Base-by-base conservation (phyloP, 495 filamentous ascomycete genomes). In the Glutinoglossum americanum region DNA sequence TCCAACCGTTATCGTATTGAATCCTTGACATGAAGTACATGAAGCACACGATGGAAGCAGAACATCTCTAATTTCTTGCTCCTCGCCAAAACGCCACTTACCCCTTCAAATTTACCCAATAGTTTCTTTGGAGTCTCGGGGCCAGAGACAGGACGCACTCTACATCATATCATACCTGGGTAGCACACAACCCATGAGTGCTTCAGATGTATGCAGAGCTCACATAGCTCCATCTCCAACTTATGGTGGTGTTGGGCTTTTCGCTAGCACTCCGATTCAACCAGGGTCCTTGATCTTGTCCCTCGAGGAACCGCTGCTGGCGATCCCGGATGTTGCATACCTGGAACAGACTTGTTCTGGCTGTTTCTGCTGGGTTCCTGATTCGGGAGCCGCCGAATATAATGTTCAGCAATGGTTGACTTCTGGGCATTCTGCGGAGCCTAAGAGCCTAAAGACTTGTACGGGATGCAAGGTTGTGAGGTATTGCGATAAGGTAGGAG, bases 401-500 rank as follows among this genome's bases (percentile, higher is more conserved):
- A 41, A 11, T 41, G 37, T 41, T 1, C 37, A 41, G 13, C 37
- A 41, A 41, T 41, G 37, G 37, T 11, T 41, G 37, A 41, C 1
- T 45, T 45, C 41, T 45, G 41, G 41, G 41, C 2, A 45, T 13
- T 53, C 60, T 37, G 59, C 63, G 33, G 60, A 65, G 61, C 32
- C 57, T 54, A 59, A 55, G 2, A 63, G 56, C 0, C 59, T 82
- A 27, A 77, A 73, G 60, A 72, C 70, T 28, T 88, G 84, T 66
- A 71, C 71, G 0, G 77, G 76, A 0, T 88, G 84, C 67, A 74
- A 71, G 53, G 68, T 74, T 13, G 75, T 80, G 0, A 76, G 72
- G 58, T 88, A 84, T 65, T 88, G 84, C 65, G 73, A 75, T 51
- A 79, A 78, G 72, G 80, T 83, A 61, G 54, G 72, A 68, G 44